Base-by-base conservation (phyloP, 202 grass and related monocot species). In the Dendrocalamus latiflorus region DNA sequence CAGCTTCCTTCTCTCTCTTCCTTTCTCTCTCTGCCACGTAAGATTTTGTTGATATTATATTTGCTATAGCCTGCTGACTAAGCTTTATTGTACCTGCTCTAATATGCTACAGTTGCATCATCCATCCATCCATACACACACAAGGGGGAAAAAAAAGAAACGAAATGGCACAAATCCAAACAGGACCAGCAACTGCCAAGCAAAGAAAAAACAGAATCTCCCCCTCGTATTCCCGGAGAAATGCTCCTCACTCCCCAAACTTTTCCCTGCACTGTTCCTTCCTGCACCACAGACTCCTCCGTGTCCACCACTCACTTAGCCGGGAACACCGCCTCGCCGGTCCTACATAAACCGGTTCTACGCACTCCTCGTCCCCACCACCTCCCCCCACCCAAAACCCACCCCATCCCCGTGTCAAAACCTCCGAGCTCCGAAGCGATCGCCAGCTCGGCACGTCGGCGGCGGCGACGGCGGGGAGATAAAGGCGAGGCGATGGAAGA, bases 331-430 rank as follows among this genome's bases (percentile, higher is more conserved):
- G 24, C 13, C 14, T 56, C 18, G 26, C 8, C 8, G 51, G 77
- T 67, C 26, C 51, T 69, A 86, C 41, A 86, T 50, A 86, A 75
- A 81, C 85, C 51, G 8, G 0, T 16, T 86, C 77, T 51, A 86
- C 84, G 66, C 57, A 36, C 2, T 30, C 6, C 18, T 6, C 24
- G 6, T 4, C 8, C 50, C 59, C 68, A 44, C 21, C 6, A 18
- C 37, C 39, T 6, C 9, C 43, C 76, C 43, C 57, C 56, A 45
- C 75, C 82, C 48, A 70, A 81, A 63, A 51, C 72, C 30, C 84
- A 61, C 78, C 39, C 54, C 67, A 26, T 79, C 88, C 68, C 34
- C 88, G 88, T 90, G 84, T 86, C 88, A 90, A 90, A 90, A 90
- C 83, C 84, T 90, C 88, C 84, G 24, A 37, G 33, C 73, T 59